These are phyloP conservation scores for Piper betle DNA, from an alignment of 164 flowering plant species.

Conservation along the genomic window DNA sequence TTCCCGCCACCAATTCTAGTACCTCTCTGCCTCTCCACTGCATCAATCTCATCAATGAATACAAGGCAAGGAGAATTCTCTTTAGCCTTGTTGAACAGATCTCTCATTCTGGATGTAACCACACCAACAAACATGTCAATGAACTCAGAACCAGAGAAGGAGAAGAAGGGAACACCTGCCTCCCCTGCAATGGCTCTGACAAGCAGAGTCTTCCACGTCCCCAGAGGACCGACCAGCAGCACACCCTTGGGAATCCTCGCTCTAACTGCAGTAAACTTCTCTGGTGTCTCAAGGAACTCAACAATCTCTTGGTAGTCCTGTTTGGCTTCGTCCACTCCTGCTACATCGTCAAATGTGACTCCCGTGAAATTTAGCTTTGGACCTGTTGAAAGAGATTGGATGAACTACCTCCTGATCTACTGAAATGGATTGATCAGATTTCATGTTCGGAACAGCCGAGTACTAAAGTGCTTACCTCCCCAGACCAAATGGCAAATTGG, in stretches of 20 bases:
- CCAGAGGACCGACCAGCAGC: constrained; percentile 60
- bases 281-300: constrained; percentile 49
- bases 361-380: constrained; percentile 64
- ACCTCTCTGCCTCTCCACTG: constrained; percentile 62
- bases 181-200: constrained; percentile 77
- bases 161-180: constrained; percentile 70
- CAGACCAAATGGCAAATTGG: constrained; percentile 48
- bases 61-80: constrained; percentile 50
- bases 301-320: constrained; percentile 63
- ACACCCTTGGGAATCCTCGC: constrained; percentile 65
- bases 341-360: constrained; percentile 68
- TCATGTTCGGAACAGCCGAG: not conserved
- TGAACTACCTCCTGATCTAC: not conserved
- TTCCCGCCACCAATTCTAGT: constrained; percentile 70
- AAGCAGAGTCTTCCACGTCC: constrained; percentile 64
- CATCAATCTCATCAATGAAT: constrained; percentile 72
- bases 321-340: constrained; percentile 71
- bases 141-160: constrained; percentile 60
- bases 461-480: constrained; percentile 26
- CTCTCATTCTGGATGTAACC: constrained; percentile 68
- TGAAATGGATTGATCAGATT: not conserved
- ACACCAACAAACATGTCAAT: constrained; percentile 75
- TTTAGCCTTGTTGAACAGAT: constrained; percentile 57
- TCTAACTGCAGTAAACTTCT: constrained; percentile 49
- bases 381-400: constrained; percentile 17